Evolutionary conservation across 345 rosid genomes (phyloP), one percentile per base, ranked within the genome.

Genomic region (Lumnitzera racemosa): DNA sequence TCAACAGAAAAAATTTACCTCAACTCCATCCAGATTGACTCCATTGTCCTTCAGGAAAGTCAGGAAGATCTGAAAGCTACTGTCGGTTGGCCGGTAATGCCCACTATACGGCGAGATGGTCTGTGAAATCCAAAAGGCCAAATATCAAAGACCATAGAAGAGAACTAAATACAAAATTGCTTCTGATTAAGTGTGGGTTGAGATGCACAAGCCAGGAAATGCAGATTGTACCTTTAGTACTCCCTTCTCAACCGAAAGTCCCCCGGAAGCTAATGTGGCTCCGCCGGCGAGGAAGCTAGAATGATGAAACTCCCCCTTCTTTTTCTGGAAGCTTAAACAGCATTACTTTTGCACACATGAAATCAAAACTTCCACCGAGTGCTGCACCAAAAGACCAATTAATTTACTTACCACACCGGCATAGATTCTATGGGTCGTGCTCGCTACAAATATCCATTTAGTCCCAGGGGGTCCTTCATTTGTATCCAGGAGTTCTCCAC

Each of bases 241-340:
- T 73, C 96, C 98, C 51, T 67, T 27, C 59, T 86, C 88, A 10
- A 67, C 90, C 25, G 51, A 58, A 2, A 92, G 76, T 70, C 96
- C 82, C 69, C 98, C 98, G 1, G 96, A 96, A 2, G 96, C 96
- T 61, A 87, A 66, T 0, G 96, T 77, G 49, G 83, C 91, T 70
- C 98, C 98, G 17, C 98, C 98, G 0, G 98, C 98, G 64, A 92
- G 76, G 64, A 92, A 92, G 74, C 96, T 92, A 1, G 98, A 92
- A 78, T 92, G 96, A 63, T 92, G 98, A 68, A 92, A 92, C 59
- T 53, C 58, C 54, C 98, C 98, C 73, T 92, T 92, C 90, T 81
- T 85, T 64, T 92, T 92, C 96, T 92, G 83, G 66, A 72, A 67
- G 48, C 61, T 54, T 47, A 66, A 20, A 51, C 15, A 24, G 14